Percentiles rank a stretch among this genome's conserved stretches.
Conservation (phyloP, 2,329 filamentous ascomycete genomes). For the Didymella keratinophila region DNA sequence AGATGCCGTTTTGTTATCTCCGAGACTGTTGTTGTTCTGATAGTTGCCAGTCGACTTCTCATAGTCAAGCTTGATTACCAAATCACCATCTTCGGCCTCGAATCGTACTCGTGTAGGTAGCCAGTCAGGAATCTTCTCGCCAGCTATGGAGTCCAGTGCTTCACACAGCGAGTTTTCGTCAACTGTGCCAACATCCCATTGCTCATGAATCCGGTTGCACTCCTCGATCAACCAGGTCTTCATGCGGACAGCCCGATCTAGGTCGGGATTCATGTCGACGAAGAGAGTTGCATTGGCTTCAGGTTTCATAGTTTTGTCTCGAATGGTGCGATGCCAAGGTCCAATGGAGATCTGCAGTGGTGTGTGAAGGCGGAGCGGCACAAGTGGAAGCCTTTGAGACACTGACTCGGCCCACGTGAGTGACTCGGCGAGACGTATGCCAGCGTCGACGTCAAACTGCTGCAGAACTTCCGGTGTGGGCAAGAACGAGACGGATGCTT, state of each 20-base stretch:
- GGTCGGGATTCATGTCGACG: neutral
- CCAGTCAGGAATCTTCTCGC: conserved; percentile 41
- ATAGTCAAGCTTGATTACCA: conserved; percentile 43
- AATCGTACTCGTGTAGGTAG: conserved; percentile 39
- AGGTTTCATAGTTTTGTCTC: conserved; percentile 6
- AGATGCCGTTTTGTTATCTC: conserved; percentile 7
- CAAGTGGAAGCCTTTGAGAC: conserved; percentile 34
- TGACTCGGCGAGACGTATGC: conserved; percentile 32
- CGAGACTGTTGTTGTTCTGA: conserved; percentile 21
- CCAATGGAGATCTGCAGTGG: conserved; percentile 39
- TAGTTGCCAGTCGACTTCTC: conserved; percentile 25
- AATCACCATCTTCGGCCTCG: conserved; percentile 38
- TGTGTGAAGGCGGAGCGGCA: conserved; percentile 40
- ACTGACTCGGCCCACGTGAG: conserved; percentile 31
- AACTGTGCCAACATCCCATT: conserved; percentile 34
- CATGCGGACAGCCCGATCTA: conserved; percentile 33
- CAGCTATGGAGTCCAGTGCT: conserved; percentile 36
- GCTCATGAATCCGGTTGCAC: conserved; percentile 34
- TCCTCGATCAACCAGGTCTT: conserved; percentile 30
- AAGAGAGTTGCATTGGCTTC: neutral
- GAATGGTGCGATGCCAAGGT: conserved; percentile 35
- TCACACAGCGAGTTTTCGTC: conserved; percentile 32
- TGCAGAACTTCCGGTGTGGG: conserved; percentile 27
- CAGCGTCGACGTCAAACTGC: conserved; percentile 31
- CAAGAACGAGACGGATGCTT: conserved; percentile 27